Evolutionary conservation across 75 land plant species (phyloP).

Genomic region (Pinus taeda): DNA sequence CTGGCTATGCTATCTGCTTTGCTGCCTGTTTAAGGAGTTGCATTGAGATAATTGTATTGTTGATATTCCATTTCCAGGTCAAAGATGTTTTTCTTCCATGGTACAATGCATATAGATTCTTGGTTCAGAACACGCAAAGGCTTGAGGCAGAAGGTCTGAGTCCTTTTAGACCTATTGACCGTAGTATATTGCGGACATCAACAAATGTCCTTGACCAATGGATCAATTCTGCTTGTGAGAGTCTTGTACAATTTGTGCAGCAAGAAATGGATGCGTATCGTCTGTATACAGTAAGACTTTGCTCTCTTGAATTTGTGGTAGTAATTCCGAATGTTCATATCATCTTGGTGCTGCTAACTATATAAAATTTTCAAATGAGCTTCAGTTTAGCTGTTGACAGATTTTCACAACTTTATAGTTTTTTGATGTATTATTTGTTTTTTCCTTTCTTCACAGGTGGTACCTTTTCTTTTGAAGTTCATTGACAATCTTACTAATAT

Average conservation of each 20-base stretch:
- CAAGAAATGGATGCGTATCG: slow-evolving; percentile 98
- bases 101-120: slow-evolving; percentile 99
- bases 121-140: slow-evolving; percentile 92
- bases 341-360: not conserved
- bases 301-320: slow-evolving; percentile 5
- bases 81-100: slow-evolving; percentile 97
- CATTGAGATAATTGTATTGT: not conserved
- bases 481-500: slow-evolving; percentile 95
- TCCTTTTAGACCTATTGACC: slow-evolving; percentile 69
- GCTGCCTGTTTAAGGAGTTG: slow-evolving; percentile 2
- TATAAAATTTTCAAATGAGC: not conserved
- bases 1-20: not conserved
- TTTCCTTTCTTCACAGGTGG: slow-evolving; percentile 49
- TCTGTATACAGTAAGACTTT: slow-evolving; percentile 76
- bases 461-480: slow-evolving; percentile 90
- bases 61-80: slow-evolving; percentile 41
- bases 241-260: slow-evolving; percentile 90
- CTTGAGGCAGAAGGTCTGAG: slow-evolving; percentile 74
- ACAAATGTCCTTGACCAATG: slow-evolving; percentile 97
- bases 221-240: slow-evolving; percentile 96
- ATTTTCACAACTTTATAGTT: not conserved
- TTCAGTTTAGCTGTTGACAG: no score
- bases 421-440: not conserved
- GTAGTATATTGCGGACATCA: slow-evolving; percentile 48
- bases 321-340: not conserved